These are phyloP conservation scores for Naganishia kalamii DNA, from an alignment of 768 basidiomycete genomes.

Conservation along the genomic window DNA sequence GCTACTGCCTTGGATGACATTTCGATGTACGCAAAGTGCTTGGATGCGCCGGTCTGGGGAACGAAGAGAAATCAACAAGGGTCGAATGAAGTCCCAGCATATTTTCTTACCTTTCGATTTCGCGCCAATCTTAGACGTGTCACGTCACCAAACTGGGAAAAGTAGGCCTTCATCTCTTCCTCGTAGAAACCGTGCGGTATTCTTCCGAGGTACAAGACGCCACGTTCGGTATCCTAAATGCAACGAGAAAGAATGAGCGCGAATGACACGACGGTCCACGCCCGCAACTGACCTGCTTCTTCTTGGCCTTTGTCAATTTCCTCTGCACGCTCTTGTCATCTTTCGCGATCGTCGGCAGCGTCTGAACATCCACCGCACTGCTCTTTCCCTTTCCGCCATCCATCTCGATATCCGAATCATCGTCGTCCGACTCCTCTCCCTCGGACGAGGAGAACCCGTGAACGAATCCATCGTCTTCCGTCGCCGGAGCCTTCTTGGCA, in stretches of 20 bases:
- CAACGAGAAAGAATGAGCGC: not conserved
- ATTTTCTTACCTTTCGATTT: conserved; percentile 68
- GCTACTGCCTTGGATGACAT: conserved; percentile 84
- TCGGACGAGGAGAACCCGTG: conserved; percentile 55
- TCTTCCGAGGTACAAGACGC: conserved; percentile 81
- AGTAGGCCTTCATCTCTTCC: conserved; percentile 84
- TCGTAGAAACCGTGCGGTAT: conserved; percentile 98
- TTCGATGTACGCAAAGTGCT: conserved; percentile 95
- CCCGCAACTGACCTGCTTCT: conserved; percentile 60
- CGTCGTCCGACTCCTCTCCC: conserved; percentile 58
- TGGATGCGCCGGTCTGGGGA: conserved; percentile 95
- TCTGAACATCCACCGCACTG: conserved; percentile 56
- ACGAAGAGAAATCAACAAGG: not conserved
- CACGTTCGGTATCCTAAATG: conserved; percentile 60
- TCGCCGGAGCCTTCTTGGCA: conserved; percentile 26
- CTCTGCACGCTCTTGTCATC: conserved; percentile 72
- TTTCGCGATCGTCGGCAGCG: conserved; percentile 78
- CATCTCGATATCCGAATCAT: conserved; percentile 49
- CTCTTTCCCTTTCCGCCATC: conserved; percentile 47
- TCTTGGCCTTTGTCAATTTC: conserved; percentile 54
- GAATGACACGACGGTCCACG: not conserved
- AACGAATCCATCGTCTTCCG: conserved; percentile 49
- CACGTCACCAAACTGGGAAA: conserved; percentile 87
- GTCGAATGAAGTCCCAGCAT: conserved; percentile 33
- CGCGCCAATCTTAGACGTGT: conserved; percentile 81